Evolutionary conservation across 2,329 filamentous ascomycete species (phyloP), one percentile per base, ranked within the genome.

Genomic region (Aspergillus costaricaensis): DNA sequence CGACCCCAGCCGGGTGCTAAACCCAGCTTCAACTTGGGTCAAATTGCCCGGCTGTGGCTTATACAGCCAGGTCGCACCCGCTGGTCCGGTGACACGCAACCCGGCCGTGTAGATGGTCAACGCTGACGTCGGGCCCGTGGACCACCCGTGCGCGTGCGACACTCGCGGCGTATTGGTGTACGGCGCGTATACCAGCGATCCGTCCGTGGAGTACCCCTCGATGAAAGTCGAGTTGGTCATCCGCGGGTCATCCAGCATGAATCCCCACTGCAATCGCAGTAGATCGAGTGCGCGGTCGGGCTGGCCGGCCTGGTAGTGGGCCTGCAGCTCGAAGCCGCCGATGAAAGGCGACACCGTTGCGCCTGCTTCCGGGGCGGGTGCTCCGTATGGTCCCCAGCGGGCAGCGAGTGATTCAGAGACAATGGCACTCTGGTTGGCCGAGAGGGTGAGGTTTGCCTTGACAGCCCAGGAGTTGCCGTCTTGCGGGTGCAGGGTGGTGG

Each of bases 201-300:
- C 82, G 36, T 79, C 75, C 0, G 75, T 77, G 1, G 74, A 71
- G 56, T 83, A 84, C 0, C 82, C 82, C 65, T 84, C 82, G 57
- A 83, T 81, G 54, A 83, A 83, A 0, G 81, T 83, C 0, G 74
- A 78, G 50, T 84, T 81, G 1, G 82, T 85, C 80, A 84, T 83
- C 38, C 80, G 75, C 0, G 81, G 77, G 57, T 83, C 80, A 15
- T 83, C 75, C 5, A 86, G 77, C 82, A 86, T 85, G 65, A 83
- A 86, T 0, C 79, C 82, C 82, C 83, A 85, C 67, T 81, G 77
- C 2, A 80, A 66, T 0, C 76, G 68, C 55, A 79, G 77, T 9
- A 82, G 72, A n/a, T 80, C 77, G 4, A 83, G 69, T 0, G 79
- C 78, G 0, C 70, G 63, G 9, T 75, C 67, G 0, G 74, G 71